Evolutionary conservation across 2,329 filamentous ascomycete genomes (phyloP).

Genomic region (Bipolaris zeicola): DNA sequence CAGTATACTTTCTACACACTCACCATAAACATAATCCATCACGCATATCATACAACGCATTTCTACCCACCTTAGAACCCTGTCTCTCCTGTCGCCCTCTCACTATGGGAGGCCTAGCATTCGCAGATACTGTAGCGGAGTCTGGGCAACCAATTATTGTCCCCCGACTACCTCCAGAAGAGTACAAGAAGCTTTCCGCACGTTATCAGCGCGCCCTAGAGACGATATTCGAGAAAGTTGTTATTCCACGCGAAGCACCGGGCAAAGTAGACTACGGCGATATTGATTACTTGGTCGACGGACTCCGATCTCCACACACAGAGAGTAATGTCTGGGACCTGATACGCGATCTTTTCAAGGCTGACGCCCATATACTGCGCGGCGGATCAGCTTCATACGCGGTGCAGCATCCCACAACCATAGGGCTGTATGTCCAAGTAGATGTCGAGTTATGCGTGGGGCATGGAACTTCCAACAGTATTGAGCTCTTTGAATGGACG

Average conservation of each 20-base stretch:
- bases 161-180: constrained; percentile 66
- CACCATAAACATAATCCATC: neutral
- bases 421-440: constrained; percentile 65
- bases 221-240: constrained; percentile 61
- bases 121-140: constrained; percentile 34
- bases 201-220: constrained; percentile 56
- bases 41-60: neutral
- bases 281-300: constrained; percentile 69
- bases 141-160: constrained; percentile 59
- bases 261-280: constrained; percentile 73
- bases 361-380: constrained; percentile 40
- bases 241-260: constrained; percentile 69
- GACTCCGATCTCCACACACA: constrained; percentile 18
- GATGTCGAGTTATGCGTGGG: constrained; percentile 65
- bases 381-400: constrained; percentile 54
- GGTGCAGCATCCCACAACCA: constrained; percentile 49
- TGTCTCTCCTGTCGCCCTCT: neutral
- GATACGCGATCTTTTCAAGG: constrained; percentile 54
- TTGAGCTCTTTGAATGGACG: constrained; percentile 61
- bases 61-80: neutral
- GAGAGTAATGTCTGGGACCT: constrained; percentile 25
- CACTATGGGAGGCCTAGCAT: constrained; percentile 67
- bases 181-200: constrained; percentile 62
- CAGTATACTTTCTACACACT: neutral
- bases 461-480: constrained; percentile 29